A percentile compares a stretch with the other conserved stretches of the same genome.
phyloP scores from a whole-genome alignment of 352 stramenopile genomes.

The Pythium apleroticum region DNA sequence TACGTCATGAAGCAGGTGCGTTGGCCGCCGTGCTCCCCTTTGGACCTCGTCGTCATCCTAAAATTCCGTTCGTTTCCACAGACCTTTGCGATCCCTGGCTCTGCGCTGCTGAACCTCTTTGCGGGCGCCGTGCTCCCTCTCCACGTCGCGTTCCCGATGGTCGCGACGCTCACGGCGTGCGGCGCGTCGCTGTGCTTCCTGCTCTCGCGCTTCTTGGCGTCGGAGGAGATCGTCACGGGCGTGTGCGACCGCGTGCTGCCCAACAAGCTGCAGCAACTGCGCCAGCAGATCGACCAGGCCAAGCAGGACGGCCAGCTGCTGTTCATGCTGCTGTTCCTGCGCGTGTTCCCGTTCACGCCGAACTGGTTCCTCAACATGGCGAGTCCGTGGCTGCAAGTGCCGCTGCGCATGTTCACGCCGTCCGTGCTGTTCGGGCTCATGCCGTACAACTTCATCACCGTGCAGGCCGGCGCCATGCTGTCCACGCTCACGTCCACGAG shows the following conservation, averaged over 20 bases:
- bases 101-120: conserved; percentile 74
- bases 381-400: conserved; percentile 76
- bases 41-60: neutral
- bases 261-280: conserved; percentile 52
- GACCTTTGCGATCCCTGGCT: conserved; percentile 84
- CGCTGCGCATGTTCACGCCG: conserved; percentile 61
- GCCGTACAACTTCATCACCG: conserved; percentile 85
- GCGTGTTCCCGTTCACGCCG: conserved; percentile 80
- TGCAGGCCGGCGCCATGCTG: conserved; percentile 75
- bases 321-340: conserved; percentile 71
- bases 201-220: conserved; percentile 62
- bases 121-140: conserved; percentile 67
- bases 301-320: conserved; percentile 44
- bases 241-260: conserved; percentile 62
- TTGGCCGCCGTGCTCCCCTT: neutral
- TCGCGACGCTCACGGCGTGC: conserved; percentile 60
- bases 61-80: conserved; percentile 8
- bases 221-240: conserved; percentile 53
- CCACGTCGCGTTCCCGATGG: conserved; percentile 63
- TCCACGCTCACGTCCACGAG: conserved; percentile 63
- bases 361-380: conserved; percentile 87
- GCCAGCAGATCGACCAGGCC: conserved; percentile 54
- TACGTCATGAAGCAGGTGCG: conserved; percentile 85
- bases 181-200: conserved; percentile 75
- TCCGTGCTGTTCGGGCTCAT: conserved; percentile 68